Conservation (phyloP, 441 rosid species). For the Gossypium trilobum region DNA sequence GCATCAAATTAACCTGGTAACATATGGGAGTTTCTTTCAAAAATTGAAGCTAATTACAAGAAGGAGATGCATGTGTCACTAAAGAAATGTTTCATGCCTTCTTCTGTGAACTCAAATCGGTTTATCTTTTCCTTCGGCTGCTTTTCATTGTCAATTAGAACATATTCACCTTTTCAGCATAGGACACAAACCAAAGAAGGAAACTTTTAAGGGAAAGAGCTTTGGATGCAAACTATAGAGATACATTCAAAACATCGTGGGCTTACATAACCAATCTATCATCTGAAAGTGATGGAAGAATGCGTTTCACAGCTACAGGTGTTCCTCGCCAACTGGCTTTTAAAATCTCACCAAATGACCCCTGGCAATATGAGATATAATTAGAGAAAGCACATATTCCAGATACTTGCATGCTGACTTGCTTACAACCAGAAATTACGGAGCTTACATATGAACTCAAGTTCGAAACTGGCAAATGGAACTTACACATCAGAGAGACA, state of each 20-base stretch:
- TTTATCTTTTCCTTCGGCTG: constrained; percentile 10
- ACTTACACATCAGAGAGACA: constrained; percentile 8
- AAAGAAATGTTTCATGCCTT: neutral
- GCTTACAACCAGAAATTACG: neutral
- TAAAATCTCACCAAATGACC: constrained; percentile 95
- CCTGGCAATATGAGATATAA: constrained; percentile 36
- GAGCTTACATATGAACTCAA: neutral
- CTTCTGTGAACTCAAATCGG: neutral
- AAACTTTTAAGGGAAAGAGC: neutral
- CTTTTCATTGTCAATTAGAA: neutral
- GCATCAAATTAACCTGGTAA: constrained; percentile 9
- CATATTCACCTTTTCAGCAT: neutral
- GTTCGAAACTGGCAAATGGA: neutral
- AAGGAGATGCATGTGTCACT: neutral
- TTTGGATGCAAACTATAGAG: constrained; percentile 2
- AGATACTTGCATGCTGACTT: neutral
- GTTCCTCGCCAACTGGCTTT: constrained; percentile 96
- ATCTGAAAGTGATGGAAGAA: constrained; percentile 92
- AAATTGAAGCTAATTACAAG: neutral
- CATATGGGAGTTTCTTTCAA: neutral
- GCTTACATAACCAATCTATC: constrained; percentile 94
- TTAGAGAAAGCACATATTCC: constrained; percentile 21
- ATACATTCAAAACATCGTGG: constrained; percentile 6
- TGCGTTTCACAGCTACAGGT: constrained; percentile 90
- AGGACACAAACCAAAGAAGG: neutral